Evolutionary conservation across 2,329 filamentous ascomycete genomes (phyloP), one percentile per base, ranked within the genome.

Genomic region (Aspergillus pseudoglaucus): DNA sequence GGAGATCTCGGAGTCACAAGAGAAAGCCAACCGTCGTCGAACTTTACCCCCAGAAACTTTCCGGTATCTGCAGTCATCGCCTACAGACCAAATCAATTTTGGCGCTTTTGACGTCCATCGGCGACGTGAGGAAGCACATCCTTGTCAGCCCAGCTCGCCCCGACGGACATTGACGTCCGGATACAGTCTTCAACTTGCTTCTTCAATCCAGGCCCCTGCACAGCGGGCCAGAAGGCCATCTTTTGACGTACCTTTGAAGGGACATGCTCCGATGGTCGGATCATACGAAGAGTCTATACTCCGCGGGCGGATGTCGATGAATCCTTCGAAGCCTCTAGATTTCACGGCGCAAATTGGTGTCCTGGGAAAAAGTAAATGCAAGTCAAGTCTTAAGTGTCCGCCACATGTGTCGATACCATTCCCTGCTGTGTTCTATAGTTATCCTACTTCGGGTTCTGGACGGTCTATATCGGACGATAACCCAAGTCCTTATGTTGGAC

Each of bases 241-340:
- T 14, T 83, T 85, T 0, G 90, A 95, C 41, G 72, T 76, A 2
- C 89, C 88, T 2, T 85, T 88, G 3, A 73, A 93, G 23, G 87
- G 91, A 48, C 89, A 94, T 67, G 90, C 91, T 7, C 90, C 90
- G 3, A 94, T 98, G 87, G 91, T 97, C 2, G 93, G 93, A 2
- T 96, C 91, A 1, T 98, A 96, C 58, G 93, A 98, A 68, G 93
- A 98, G 70, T 96, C 90, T 23, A 96, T 98, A 51, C 74, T 98
- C 2, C 83, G 89, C 42, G 93, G 93, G 35, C 83, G 93, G 53
- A 98, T 98, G 93, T 97, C 93, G 23, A 96, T 90, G 1, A 93
- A 85, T 2, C 91, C 93, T 0, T 97, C 91, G 1, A 90, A 88
- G 55, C 91, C 93, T 5, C 74, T 98, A 5, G 85, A 95, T 55